Conservation (phyloP, 1,284 basidiomycete species). For the Albatrellus sp. region DNA sequence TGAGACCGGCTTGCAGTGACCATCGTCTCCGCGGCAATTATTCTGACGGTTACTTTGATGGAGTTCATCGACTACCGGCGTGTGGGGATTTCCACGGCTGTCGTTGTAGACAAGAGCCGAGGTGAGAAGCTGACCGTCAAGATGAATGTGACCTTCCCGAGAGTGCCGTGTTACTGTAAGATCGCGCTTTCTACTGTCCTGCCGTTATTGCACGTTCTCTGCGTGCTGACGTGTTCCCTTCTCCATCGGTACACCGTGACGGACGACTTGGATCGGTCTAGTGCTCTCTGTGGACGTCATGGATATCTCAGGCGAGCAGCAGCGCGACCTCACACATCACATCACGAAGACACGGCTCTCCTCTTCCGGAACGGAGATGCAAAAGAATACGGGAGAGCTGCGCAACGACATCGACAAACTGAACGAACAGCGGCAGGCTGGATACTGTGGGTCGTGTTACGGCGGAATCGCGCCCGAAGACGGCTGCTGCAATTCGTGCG, state of each 20-base stretch:
- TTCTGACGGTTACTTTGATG: constrained; percentile 81
- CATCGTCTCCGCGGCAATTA: constrained; percentile 83
- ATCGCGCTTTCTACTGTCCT: constrained; percentile 11
- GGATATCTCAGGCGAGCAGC: constrained; percentile 95
- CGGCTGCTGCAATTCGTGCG: constrained; percentile 95
- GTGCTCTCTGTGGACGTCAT: constrained; percentile 93
- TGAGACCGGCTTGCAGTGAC: constrained; percentile 53
- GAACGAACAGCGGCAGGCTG: constrained; percentile 45
- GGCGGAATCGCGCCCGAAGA: constrained; percentile 73
- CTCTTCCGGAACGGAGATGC: constrained; percentile 46
- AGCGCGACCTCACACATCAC: constrained; percentile 84
- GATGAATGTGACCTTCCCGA: constrained; percentile 91
- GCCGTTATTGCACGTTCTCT: background rate
- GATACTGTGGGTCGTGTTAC: constrained; percentile 95
- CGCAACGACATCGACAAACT: constrained; percentile 80
- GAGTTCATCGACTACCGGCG: constrained; percentile 94
- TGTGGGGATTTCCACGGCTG: constrained; percentile 78
- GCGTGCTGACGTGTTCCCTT: background rate
- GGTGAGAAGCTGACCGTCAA: constrained; percentile 90
- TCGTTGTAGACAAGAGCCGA: constrained; percentile 86
- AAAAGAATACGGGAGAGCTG: constrained; percentile 49
- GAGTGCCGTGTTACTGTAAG: constrained; percentile 95
- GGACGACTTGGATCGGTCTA: constrained; percentile 18
- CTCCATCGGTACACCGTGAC: background rate
- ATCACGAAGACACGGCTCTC: constrained; percentile 77